Evolutionary conservation across 2,329 filamentous ascomycete species (phyloP).

Genomic region (Metarhizium rileyi): DNA sequence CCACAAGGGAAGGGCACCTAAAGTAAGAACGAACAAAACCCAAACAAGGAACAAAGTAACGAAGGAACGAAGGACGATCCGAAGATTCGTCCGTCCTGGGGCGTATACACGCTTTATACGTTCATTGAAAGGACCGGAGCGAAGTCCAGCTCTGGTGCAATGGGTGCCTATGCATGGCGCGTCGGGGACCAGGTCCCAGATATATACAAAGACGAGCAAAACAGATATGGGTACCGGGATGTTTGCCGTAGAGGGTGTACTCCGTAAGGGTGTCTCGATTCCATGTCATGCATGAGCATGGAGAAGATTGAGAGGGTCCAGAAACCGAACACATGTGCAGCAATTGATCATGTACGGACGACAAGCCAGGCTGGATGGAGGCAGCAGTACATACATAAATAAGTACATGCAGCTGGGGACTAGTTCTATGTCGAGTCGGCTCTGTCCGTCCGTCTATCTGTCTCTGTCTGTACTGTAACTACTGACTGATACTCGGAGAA

Average conservation of each 20-base stretch:
- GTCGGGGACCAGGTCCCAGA: slow-evolving; percentile 1
- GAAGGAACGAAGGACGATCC: background rate
- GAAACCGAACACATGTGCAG: slow-evolving; percentile 13
- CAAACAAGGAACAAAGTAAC: background rate
- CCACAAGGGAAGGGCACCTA: background rate
- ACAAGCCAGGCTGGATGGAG: too few species aligned
- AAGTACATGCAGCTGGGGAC: too few species aligned
- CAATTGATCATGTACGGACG: slow-evolving; percentile 10
- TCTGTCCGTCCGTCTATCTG: too few species aligned
- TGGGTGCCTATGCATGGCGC: background rate
- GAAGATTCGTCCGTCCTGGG: background rate
- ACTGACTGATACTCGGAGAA: too few species aligned
- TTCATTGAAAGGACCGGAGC: background rate
- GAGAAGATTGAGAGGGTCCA: slow-evolving; percentile 25
- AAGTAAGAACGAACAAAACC: background rate
- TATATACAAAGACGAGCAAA: slow-evolving; percentile 2
- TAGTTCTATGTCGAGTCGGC: too few species aligned
- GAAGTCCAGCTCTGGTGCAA: background rate
- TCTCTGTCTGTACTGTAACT: too few species aligned
- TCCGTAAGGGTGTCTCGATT: slow-evolving; percentile 9
- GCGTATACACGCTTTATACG: background rate
- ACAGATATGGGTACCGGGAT: slow-evolving; percentile 5
- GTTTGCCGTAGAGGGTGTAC: too few species aligned
- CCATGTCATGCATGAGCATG: slow-evolving; percentile 27
- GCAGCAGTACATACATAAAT: too few species aligned